Percentiles rank a stretch among this genome's conserved stretches.
These are phyloP conservation scores for Eucalyptus pauciflora DNA, from an alignment of 345 rosid species.

Conservation along the genomic window DNA sequence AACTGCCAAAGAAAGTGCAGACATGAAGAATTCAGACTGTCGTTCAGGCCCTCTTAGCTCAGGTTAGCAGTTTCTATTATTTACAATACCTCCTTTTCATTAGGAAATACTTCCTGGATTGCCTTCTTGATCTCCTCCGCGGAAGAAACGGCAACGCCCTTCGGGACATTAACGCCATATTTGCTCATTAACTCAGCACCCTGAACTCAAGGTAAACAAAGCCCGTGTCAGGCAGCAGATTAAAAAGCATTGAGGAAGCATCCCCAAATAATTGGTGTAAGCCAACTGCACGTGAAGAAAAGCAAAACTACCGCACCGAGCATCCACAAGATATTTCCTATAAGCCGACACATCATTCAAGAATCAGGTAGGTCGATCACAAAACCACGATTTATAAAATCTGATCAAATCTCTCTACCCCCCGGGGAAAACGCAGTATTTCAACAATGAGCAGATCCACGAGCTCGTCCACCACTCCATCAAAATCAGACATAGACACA, in stretches of 20 bases:
- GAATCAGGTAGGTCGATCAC: not conserved
- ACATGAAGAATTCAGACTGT: not conserved
- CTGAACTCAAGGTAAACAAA: conserved; percentile 11
- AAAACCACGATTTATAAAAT: not conserved
- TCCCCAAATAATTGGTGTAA: not conserved
- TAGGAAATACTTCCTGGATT: conserved; percentile 49
- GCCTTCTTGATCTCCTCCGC: conserved; percentile 53
- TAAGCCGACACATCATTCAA: not conserved
- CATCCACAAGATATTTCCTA: not conserved
- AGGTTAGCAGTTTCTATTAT: not conserved
- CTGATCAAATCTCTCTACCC: not conserved
- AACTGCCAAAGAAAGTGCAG: conserved; percentile 28
- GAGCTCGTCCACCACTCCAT: not conserved
- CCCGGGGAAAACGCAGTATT: not conserved
- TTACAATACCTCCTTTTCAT: conserved; percentile 49
- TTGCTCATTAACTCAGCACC: conserved; percentile 95
- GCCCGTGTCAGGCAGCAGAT: not conserved
- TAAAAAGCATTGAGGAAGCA: not conserved
- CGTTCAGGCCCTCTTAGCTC: not conserved
- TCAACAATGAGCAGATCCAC: not conserved
- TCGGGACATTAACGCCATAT: conserved; percentile 88
- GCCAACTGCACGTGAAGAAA: not conserved
- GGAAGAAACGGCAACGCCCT: conserved; percentile 76
- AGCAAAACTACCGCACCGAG: not conserved
- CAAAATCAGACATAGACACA: not conserved